Base-by-base conservation (phyloP, 2,329 filamentous ascomycete species). In the Fusarium solani-melongenae region DNA sequence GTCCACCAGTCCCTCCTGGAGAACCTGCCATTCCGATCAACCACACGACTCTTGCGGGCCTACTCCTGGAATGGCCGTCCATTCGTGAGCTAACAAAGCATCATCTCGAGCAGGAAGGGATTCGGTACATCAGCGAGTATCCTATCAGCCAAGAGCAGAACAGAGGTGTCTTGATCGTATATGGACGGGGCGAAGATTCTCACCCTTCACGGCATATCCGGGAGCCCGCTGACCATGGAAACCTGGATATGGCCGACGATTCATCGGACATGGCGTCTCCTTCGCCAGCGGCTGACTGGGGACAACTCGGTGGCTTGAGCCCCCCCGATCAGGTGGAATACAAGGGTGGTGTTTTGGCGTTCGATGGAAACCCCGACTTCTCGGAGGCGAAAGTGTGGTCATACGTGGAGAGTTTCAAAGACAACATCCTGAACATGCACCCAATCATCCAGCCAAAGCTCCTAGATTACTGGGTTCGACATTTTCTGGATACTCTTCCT, bases 41-140 rank as follows among this genome's bases (percentile, higher is more conserved):
- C 74, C 96, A 98, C 79, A 97, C 94, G 0, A 98, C 95, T 0
- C 90, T 94, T n/a, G 95, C 95, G 1, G 94, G 96, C 59, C 90
- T 95, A 71, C 85, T 98, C 20, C 84, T 98, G 31, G 87, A 89
- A 55, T 95, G 93, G 91, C 88, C 88, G 0, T 88, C 91, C 0
- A 94, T 96, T 63, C 83, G 86, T 79, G 83, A 87, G 70, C 79
- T 98, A 79, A 90, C 94, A 36, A 86, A 79, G 69, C 82, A 81
- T 57, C 84, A 85, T 29, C 80, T 91, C 63, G 81, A 85, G 24
- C 80, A 79, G 3, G 84, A 88, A 61, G 86, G 85, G 33, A 86
- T 91, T 77, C 84, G 86, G 34, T 87, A 87, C 61, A 87, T 91
- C 29, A 89, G 90, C 64, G 89, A 93, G 73, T 97, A 95, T 79